phyloP scores from a whole-genome alignment of 352 stramenopile genomes.

The Pythium chondricola region DNA sequence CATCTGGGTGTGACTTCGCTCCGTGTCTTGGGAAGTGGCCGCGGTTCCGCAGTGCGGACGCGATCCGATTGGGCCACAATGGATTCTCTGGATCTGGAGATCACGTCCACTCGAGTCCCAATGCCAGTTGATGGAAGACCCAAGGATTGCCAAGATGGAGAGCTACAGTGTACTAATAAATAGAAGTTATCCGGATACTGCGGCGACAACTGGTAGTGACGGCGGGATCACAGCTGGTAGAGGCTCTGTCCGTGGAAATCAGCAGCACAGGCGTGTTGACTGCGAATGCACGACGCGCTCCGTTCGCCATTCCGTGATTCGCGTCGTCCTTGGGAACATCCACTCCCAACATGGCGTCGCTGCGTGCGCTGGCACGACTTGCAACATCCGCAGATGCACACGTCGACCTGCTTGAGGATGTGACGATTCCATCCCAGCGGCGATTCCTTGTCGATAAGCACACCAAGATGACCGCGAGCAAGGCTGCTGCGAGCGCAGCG shows the following conservation, averaged over 20 bases:
- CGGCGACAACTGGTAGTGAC: background rate
- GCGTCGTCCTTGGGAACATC: background rate
- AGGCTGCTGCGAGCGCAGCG: conserved; percentile 25
- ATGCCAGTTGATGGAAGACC: no score
- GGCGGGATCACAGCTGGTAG: background rate
- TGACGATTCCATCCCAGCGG: background rate
- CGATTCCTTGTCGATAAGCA: conserved; percentile 50
- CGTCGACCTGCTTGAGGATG: conserved; percentile 51
- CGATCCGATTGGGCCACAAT: no score
- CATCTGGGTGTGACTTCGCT: no score
- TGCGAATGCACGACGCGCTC: background rate
- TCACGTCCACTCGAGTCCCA: no score
- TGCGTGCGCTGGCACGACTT: conserved; percentile 5
- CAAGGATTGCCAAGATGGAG: no score
- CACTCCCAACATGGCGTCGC: no score
- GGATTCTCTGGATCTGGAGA: no score
- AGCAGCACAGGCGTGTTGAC: no score
- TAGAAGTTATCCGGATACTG: no score
- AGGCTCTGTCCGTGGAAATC: background rate
- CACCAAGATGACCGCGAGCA: conserved; percentile 34
- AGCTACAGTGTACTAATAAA: no score
- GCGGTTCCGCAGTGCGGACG: no score
- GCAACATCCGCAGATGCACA: conserved; percentile 11
- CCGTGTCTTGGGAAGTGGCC: no score
- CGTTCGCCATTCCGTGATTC: background rate